Percentiles rank a stretch among this genome's conserved stretches.
These are phyloP conservation scores for Casuarina equisetifolia DNA, from an alignment of 306 rosid species.

Conservation along the genomic window DNA sequence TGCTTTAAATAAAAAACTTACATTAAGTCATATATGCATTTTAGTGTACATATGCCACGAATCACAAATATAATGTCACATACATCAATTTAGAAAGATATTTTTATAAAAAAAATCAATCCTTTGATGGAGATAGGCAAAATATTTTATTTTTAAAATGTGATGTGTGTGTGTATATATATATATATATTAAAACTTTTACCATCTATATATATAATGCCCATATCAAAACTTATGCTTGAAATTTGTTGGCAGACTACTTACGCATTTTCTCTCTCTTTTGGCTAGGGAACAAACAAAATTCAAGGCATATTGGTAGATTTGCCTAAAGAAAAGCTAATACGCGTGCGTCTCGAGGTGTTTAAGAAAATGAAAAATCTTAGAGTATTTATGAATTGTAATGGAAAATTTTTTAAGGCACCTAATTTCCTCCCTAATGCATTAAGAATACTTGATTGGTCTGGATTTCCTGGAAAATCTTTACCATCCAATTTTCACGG, in stretches of 20 bases:
- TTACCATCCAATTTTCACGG: slow-evolving; percentile 38
- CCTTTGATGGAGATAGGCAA: too few species aligned
- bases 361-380: slow-evolving; percentile 32
- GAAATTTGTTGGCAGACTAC: not conserved
- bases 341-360: slow-evolving; percentile 17
- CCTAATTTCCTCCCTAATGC: slow-evolving; percentile 30
- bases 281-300: slow-evolving; percentile 11
- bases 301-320: slow-evolving; percentile 35
- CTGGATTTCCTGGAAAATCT: slow-evolving; percentile 26
- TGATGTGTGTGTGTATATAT: too few species aligned
- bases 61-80: too few species aligned
- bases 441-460: slow-evolving; percentile 45
- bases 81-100: too few species aligned
- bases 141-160: too few species aligned
- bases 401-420: slow-evolving; percentile 17
- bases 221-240: not conserved
- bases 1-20: too few species aligned
- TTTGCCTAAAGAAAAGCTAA: slow-evolving; percentile 5
- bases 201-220: slow-evolving; percentile 20
- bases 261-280: too few species aligned
- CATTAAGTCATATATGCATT: too few species aligned
- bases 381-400: slow-evolving; percentile 26
- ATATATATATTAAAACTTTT: not conserved
- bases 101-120: too few species aligned
- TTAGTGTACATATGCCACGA: too few species aligned